Evolutionary conservation across 2,329 filamentous ascomycete species (phyloP).

Genomic region (Epichloe baconii): DNA sequence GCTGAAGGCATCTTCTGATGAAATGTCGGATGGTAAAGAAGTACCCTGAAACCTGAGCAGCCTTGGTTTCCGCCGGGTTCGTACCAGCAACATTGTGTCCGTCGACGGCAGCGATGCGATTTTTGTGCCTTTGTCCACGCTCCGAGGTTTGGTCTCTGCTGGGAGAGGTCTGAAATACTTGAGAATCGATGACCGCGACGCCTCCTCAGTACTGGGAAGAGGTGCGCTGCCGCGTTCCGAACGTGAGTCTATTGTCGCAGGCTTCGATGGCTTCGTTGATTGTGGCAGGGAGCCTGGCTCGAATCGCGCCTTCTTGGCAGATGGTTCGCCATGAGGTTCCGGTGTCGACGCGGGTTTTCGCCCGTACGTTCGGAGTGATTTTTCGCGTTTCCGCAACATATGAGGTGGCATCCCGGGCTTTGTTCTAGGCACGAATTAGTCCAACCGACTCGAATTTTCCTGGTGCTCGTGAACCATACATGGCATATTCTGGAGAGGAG

Average conservation of each 20-base stretch:
- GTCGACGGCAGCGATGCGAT: constrained; percentile 9
- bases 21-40: constrained; percentile 7
- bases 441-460: neutral
- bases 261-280: neutral
- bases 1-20: neutral
- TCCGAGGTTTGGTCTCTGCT: constrained; percentile 2
- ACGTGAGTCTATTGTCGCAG: neutral
- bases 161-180: constrained; percentile 27
- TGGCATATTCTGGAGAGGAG: constrained; percentile 17
- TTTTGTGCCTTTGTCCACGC: constrained; percentile 1
- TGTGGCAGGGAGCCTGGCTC: neutral
- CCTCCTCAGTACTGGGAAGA: neutral
- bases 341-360: constrained; percentile 17
- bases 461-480: constrained; percentile 8
- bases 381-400: constrained; percentile 17
- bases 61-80: constrained; percentile 13
- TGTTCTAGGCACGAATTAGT: constrained; percentile 13
- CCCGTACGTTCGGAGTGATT: constrained; percentile 27
- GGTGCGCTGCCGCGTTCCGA: neutral
- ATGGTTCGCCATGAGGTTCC: constrained; percentile 14
- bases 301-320: constrained; percentile 15
- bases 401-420: constrained; percentile 14
- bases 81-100: neutral
- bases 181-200: constrained; percentile 22
- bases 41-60: constrained; percentile 17